These are phyloP conservation scores for Vigna trinervia DNA, from an alignment of 306 rosid genomes.

Conservation along the genomic window DNA sequence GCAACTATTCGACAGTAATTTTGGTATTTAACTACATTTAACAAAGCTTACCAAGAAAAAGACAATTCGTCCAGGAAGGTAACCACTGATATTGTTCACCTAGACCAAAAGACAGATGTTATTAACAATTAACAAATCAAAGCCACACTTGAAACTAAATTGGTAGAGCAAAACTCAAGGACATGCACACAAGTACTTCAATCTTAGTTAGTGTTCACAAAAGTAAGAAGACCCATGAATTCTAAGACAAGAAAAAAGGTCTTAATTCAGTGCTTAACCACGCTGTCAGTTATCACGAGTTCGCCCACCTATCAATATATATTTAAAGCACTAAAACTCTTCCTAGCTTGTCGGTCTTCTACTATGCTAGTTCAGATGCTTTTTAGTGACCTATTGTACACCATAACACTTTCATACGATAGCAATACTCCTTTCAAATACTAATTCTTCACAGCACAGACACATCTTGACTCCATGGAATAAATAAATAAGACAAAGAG, in stretches of 20 bases:
- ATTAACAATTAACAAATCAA: slow-evolving; percentile 26
- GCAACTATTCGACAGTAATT: slow-evolving; percentile 2
- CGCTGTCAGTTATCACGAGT: too few species aligned
- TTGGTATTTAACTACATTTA: slow-evolving; percentile 32
- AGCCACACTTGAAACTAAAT: slow-evolving; percentile 35
- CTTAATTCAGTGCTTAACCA: background rate
- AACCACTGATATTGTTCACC: slow-evolving; percentile 99
- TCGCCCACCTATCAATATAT: too few species aligned
- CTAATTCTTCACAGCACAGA: background rate
- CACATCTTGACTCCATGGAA: background rate
- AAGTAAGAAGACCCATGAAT: slow-evolving; percentile 2
- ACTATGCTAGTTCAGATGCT: too few species aligned
- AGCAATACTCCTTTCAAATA: background rate
- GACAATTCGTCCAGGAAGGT: slow-evolving; percentile 98
- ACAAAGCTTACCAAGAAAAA: slow-evolving; percentile 85
- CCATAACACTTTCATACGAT: background rate
- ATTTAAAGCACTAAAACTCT: too few species aligned
- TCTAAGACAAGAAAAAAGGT: background rate
- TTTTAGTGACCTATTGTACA: background rate
- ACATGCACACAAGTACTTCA: background rate
- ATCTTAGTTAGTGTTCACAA: slow-evolving; percentile 21
- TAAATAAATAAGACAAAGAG: slow-evolving; percentile 1
- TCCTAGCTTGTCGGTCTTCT: too few species aligned
- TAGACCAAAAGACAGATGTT: slow-evolving; percentile 53
- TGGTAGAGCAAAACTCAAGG: background rate